Percentiles rank a stretch among this genome's conserved stretches.
Evolutionary conservation across 176 grass and related monocot genomes (phyloP).

Genomic region (Raddia distichophylla): DNA sequence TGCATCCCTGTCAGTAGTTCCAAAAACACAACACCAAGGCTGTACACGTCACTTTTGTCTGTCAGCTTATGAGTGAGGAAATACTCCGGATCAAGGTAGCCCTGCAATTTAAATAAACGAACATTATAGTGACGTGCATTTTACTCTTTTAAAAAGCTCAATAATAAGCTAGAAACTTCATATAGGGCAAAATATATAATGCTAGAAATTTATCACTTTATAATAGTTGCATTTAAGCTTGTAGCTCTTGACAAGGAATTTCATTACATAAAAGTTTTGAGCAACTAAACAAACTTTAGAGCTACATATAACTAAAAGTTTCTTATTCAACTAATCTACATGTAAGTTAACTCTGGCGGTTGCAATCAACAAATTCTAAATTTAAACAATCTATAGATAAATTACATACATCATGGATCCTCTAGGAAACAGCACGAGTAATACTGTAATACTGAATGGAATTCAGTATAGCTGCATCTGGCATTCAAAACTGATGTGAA

Average conservation of each 20-base stretch:
- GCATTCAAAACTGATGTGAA: background rate
- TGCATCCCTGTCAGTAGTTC: slow-evolving; percentile 80
- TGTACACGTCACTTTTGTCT: slow-evolving; percentile 80
- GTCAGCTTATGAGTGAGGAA: slow-evolving; percentile 80
- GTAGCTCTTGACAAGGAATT: background rate
- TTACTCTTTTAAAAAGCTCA: background rate
- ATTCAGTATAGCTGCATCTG: background rate
- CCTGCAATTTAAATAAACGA: slow-evolving; percentile 46
- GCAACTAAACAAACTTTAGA: background rate
- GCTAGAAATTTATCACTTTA: background rate
- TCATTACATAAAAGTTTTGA: background rate
- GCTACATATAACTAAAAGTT: background rate
- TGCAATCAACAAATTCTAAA: background rate
- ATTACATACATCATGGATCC: background rate
- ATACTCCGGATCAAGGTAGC: slow-evolving; percentile 88
- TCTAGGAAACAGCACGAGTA: background rate
- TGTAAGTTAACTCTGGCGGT: background rate
- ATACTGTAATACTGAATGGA: background rate
- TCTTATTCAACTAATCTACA: background rate
- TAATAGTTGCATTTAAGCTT: background rate
- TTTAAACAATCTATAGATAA: background rate
- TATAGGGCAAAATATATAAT: background rate
- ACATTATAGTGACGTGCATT: background rate
- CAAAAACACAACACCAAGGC: slow-evolving; percentile 76
- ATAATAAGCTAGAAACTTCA: background rate